Evolutionary conservation across 1,284 basidiomycete genomes (phyloP).

Genomic region (Trametes polyzona): DNA sequence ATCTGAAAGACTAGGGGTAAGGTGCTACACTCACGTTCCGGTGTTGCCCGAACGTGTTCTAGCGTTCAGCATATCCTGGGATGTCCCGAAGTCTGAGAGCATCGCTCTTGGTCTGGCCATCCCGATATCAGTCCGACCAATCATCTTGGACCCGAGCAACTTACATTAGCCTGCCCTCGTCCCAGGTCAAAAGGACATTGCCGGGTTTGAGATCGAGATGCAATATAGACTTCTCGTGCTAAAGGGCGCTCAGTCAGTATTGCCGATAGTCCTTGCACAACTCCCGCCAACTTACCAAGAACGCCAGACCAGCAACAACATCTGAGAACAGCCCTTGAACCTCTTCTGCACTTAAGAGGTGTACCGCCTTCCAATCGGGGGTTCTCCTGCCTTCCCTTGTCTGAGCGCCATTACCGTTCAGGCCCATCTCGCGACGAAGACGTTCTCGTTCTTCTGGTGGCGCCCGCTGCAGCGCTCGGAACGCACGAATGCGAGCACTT

Average conservation of each 20-base stretch:
- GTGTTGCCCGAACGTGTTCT: slow-evolving; percentile 85
- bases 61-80: slow-evolving; percentile 82
- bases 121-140: background rate
- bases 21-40: slow-evolving; percentile 73
- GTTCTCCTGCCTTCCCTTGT: slow-evolving; percentile 15
- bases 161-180: slow-evolving; percentile 83
- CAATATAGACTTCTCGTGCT: slow-evolving; percentile 86
- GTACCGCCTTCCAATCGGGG: slow-evolving; percentile 66
- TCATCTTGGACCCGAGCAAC: slow-evolving; percentile 25
- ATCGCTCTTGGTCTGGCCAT: slow-evolving; percentile 79
- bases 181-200: slow-evolving; percentile 91
- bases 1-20: background rate
- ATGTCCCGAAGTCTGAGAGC: slow-evolving; percentile 95
- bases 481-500: slow-evolving; percentile 74
- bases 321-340: slow-evolving; percentile 77
- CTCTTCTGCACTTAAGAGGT: slow-evolving; percentile 82
- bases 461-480: slow-evolving; percentile 68
- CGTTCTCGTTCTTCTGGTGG: slow-evolving; percentile 67
- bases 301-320: slow-evolving; percentile 78
- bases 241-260: background rate
- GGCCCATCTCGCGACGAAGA: slow-evolving; percentile 53
- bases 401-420: slow-evolving; percentile 28
- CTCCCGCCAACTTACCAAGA: slow-evolving; percentile 61
- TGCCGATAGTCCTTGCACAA: background rate
- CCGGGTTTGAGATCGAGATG: slow-evolving; percentile 94